Evolutionary conservation across 768 basidiomycete genomes (phyloP), one percentile per base, ranked within the genome.

Genomic region (Boletus rubroflammeus): DNA sequence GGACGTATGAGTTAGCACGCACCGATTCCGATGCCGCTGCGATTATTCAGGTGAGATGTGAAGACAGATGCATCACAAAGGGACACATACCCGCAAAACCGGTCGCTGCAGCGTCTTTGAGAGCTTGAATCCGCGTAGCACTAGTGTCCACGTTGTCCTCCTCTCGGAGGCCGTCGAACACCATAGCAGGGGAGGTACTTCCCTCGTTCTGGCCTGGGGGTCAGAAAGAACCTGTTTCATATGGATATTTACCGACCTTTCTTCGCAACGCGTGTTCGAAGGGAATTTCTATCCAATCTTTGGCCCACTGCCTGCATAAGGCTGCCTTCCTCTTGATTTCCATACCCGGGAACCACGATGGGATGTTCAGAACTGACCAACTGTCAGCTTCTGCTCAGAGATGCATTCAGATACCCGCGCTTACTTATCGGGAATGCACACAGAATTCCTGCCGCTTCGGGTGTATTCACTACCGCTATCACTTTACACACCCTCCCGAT

Each of bases 261-360:
- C 60, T 53, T 39, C 45, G 45, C 59, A 71, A 60, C 15, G 67
- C 65, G 35, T 61, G 62, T 8, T 62, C 54, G 40, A 68, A 71
- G 4, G 73, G 71, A 34, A 47, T 50, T 46, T 64, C 64, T 62
- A 34, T 39, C 61, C 51, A 65, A 9, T 54, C 52, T 21, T 21
- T 53, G 9, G 25, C 35, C 54, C 51, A 53, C 17, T 49, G 13
- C 40, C 47, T 61, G 28, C 39, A 42, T 10, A 50, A 19, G 2
- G 45, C 50, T 7, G 55, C 57, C 17, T 50, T 54, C 32, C 19
- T 48, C 39, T 64, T 65, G 32, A 65, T 48, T 5, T n/a, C 15
- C 59, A 58, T 62, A 15, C 54, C 57, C 5, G 57, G 59, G 25
- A 62, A 49, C 59, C 65, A 66, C 38, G 55, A 54, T 2, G 62